Evolutionary conservation across 805 yeast species (phyloP).

Genomic region (Dipodascus geniculatus): DNA sequence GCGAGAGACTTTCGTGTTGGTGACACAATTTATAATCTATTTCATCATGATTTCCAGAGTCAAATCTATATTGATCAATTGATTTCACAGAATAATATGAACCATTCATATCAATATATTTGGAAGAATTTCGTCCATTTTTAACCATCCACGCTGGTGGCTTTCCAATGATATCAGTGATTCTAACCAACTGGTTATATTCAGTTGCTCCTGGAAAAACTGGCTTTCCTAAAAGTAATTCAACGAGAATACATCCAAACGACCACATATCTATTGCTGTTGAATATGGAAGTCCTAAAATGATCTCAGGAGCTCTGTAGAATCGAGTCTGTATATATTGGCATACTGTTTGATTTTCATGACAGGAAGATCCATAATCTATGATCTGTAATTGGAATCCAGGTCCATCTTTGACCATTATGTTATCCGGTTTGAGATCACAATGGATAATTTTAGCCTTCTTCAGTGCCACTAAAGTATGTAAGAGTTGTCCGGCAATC

Average conservation of each 20-base stretch:
- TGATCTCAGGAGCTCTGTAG: constrained; percentile 70
- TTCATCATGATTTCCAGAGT: background rate
- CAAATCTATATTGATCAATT: background rate
- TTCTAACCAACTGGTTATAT: background rate
- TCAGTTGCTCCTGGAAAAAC: constrained; percentile 56
- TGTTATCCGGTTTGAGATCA: constrained; percentile 86
- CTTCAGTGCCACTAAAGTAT: constrained; percentile 57
- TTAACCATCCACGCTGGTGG: background rate
- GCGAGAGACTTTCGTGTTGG: background rate
- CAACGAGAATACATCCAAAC: constrained; percentile 86
- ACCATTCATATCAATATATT: background rate
- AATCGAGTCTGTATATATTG: constrained; percentile 42
- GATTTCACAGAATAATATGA: background rate
- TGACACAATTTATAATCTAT: background rate
- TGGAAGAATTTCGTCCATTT: background rate
- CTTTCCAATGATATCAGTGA: background rate
- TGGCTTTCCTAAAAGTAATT: constrained; percentile 85
- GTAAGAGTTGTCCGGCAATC: constrained; percentile 53
- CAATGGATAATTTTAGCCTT: constrained; percentile 71
- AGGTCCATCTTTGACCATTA: constrained; percentile 50
- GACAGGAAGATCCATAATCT: constrained; percentile 78
- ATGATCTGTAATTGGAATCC: constrained; percentile 69
- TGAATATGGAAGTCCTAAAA: constrained; percentile 51
- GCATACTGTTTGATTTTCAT: constrained; percentile 13
- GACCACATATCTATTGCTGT: constrained; percentile 85